Conservation (phyloP, 2,329 filamentous ascomycete genomes). For the Huntiella abstrusa region DNA sequence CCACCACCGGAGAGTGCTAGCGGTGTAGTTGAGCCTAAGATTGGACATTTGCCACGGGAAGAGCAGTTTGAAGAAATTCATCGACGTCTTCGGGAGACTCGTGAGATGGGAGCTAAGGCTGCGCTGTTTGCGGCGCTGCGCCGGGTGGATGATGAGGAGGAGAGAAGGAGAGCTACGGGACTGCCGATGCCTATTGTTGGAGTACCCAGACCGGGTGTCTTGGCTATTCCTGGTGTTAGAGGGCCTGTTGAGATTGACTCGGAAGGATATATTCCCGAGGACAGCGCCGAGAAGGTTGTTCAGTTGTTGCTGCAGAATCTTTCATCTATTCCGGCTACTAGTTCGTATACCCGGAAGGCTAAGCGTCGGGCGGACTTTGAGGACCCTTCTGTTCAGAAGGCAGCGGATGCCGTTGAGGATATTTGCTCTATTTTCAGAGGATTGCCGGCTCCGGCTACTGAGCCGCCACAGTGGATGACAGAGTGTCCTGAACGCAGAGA, state of each 20-base stretch:
- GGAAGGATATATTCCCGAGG: constrained; percentile 3
- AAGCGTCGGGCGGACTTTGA: constrained; percentile 21
- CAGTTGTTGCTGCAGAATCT: constrained; percentile 14
- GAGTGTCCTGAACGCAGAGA: constrained; percentile 26
- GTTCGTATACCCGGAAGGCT: constrained; percentile 19
- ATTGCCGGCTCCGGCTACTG: constrained; percentile 26
- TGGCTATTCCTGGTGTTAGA: constrained; percentile 8
- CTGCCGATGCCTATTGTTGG: neutral
- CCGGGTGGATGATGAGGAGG: constrained; percentile 23
- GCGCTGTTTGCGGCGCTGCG: constrained; percentile 25
- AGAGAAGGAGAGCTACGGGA: constrained; percentile 17
- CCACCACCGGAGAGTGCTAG: constrained; percentile 22
- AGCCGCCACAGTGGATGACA: constrained; percentile 34
- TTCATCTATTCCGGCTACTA: constrained; percentile 10
- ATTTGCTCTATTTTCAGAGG: constrained; percentile 24
- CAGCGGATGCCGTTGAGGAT: constrained; percentile 25
- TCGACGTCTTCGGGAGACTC: constrained; percentile 28
- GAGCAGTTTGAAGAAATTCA: constrained; percentile 30
- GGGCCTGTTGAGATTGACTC: constrained; percentile 4
- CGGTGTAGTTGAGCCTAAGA: constrained; percentile 15
- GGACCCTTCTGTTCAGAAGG: constrained; percentile 25
- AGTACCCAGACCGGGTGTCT: constrained; percentile 5
- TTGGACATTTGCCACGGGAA: constrained; percentile 21
- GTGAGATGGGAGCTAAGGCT: constrained; percentile 24
- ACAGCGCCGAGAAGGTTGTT: neutral